Evolutionary conservation across 371 early-diverging fungal species (phyloP), one percentile per base, ranked within the genome.

Genomic region (Apophysomyces trapeziformis): DNA sequence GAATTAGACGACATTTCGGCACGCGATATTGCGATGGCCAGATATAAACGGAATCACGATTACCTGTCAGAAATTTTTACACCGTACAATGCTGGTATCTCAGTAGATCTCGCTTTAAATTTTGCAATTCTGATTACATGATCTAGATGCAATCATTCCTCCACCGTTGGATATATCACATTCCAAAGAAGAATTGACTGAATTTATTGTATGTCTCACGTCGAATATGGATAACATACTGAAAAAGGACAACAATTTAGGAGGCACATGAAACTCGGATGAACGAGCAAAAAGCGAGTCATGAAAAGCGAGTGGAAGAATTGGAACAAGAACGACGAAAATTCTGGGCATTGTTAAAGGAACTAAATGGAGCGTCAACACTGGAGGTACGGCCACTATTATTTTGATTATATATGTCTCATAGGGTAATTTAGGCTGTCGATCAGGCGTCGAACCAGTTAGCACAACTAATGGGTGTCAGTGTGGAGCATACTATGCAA

Each of bases 1-100:
- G 93, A 92, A 61, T 68, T 92, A 43, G 94, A 93, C 65, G 79
- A 80, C 65, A 78, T 89, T 62, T 84, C 85, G 6, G 77, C 84
- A 6, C 83, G 88, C 46, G 87, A 89, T 71, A 86, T 92, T 57
- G 88, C 92, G n/a, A 80, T 92, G 71, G 90, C 89, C 12, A 78
- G 94, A 59, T 93, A 92, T 71, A 90, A 88, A 66, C 84, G 92
- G n/a, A 91, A 93, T 61, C 93, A 92, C 66, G 88, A 90, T 54
- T 90, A 87, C 60, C 72, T 93, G 21, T 91, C 90, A 18, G 87
- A 89, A 67, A 87, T 93, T 14, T 90, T 93, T 68, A 89, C 91
- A 35, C 92, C 93, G 1, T 85, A 89, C 67, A 84, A 80, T 45
- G 82, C 83, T 37, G 75, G 89, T 86, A 78, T 68, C 12, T 32